phyloP scores from a whole-genome alignment of 441 rosid genomes.

The Erodium trifolium region DNA sequence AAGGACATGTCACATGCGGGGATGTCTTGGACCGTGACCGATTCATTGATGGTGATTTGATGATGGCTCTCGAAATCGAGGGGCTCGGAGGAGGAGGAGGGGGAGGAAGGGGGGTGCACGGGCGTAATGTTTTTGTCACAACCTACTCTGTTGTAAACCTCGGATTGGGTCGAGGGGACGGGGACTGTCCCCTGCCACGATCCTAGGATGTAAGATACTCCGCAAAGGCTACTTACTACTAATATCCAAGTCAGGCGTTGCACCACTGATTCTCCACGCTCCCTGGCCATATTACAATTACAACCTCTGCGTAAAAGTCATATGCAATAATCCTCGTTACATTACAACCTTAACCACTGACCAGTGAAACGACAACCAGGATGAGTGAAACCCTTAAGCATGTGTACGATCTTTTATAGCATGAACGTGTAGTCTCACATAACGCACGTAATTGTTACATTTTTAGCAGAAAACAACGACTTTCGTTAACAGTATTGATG shows the following conservation, averaged over 20 bases:
- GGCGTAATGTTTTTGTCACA: slow-evolving; percentile 29
- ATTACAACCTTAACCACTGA: background rate
- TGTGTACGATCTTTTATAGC: too few relatives aligned
- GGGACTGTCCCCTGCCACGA: slow-evolving; percentile 58
- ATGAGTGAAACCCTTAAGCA: too few relatives aligned
- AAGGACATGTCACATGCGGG: background rate
- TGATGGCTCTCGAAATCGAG: slow-evolving; percentile 3
- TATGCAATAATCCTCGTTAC: background rate
- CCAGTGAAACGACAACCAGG: too few relatives aligned
- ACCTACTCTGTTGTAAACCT: slow-evolving; percentile 31
- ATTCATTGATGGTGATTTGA: background rate
- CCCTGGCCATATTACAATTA: slow-evolving; percentile 50
- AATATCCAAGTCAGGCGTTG: slow-evolving; percentile 64
- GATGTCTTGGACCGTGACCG: background rate
- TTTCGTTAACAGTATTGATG: too few relatives aligned
- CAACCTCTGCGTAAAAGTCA: slow-evolving; percentile 1
- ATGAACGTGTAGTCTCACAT: too few relatives aligned
- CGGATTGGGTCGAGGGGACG: slow-evolving; percentile 30
- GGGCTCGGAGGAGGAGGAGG: background rate
- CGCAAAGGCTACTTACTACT: slow-evolving; percentile 70
- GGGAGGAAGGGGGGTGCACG: background rate
- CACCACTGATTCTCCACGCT: slow-evolving; percentile 50
- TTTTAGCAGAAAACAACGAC: too few relatives aligned
- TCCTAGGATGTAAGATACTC: slow-evolving; percentile 67
- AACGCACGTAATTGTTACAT: too few relatives aligned